These are phyloP conservation scores for Pseudopithomyces maydicus DNA, from an alignment of 2,329 filamentous ascomycete species.

Conservation along the genomic window DNA sequence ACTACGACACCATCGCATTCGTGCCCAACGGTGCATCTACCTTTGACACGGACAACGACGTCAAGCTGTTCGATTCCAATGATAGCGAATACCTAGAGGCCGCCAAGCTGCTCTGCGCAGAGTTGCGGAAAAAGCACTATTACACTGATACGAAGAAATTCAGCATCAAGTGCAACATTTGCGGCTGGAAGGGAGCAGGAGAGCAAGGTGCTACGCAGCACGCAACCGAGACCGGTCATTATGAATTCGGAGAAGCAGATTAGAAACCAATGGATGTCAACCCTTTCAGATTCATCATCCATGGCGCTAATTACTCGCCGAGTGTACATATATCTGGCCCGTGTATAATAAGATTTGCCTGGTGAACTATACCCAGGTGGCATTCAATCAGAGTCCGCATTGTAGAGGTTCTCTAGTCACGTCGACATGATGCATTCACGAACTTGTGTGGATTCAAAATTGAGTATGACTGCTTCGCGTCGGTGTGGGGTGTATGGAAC, in stretches of 20 bases:
- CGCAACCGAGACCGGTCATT: conserved; percentile 60
- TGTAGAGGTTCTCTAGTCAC: too few species aligned
- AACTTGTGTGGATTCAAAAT: too few species aligned
- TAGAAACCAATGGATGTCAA: conserved; percentile 1
- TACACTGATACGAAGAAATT: conserved; percentile 88
- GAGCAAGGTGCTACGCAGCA: conserved; percentile 67
- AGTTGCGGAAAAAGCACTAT: conserved; percentile 76
- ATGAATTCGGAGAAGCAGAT: conserved; percentile 40
- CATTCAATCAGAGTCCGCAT: too few species aligned
- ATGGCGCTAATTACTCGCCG: background rate
- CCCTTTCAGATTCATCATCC: too few species aligned
- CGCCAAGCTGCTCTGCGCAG: conserved; percentile 58
- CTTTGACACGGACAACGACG: conserved; percentile 74
- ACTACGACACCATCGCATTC: conserved; percentile 89
- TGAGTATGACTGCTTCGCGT: too few species aligned
- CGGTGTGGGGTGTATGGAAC: too few species aligned
- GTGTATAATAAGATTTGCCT: background rate
- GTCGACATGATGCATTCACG: too few species aligned
- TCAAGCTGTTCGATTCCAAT: conserved; percentile 70
- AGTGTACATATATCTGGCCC: background rate
- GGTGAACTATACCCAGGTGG: too few species aligned
- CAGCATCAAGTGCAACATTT: conserved; percentile 76
- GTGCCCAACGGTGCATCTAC: conserved; percentile 62
- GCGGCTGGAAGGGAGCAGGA: conserved; percentile 71
- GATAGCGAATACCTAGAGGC: conserved; percentile 63